Percentiles rank a stretch among this genome's conserved stretches.
Conservation (phyloP, 164 flowering plant genomes). For the Malania oleifera region DNA sequence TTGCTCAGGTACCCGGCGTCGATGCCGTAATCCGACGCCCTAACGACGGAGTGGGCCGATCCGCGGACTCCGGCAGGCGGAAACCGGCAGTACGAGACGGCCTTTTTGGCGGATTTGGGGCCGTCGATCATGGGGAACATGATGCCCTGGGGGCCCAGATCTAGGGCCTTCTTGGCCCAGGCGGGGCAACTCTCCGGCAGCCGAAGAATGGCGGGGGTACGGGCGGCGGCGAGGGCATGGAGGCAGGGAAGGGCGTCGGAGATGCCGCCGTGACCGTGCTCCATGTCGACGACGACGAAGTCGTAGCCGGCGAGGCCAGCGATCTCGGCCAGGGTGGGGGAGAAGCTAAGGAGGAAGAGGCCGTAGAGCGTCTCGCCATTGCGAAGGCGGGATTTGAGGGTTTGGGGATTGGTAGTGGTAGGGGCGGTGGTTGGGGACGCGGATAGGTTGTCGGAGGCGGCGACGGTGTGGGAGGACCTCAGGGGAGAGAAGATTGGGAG, state of each 20-base stretch:
- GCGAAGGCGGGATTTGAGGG: constrained; percentile 71
- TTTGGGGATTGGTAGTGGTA: constrained; percentile 8
- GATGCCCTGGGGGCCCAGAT: constrained; percentile 87
- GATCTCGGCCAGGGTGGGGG: constrained; percentile 86
- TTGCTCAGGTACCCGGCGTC: constrained; percentile 64
- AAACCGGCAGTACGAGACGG: constrained; percentile 75
- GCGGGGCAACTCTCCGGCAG: constrained; percentile 59
- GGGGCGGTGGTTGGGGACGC: constrained; percentile 11
- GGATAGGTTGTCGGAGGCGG: background rate
- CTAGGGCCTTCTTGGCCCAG: constrained; percentile 93
- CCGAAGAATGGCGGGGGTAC: constrained; percentile 66
- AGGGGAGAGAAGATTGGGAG: constrained; percentile 7
- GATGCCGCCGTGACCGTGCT: constrained; percentile 84
- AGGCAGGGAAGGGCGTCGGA: constrained; percentile 65
- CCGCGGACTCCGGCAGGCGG: constrained; percentile 89
- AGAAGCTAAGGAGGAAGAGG: constrained; percentile 75
- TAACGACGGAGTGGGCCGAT: constrained; percentile 72
- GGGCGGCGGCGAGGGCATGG: constrained; percentile 63
- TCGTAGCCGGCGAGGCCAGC: constrained; percentile 86
- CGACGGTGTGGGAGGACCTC: constrained; percentile 13
- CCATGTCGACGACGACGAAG: constrained; percentile 86
- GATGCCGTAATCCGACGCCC: constrained; percentile 77
- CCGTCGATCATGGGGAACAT: constrained; percentile 92
- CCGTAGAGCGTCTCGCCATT: constrained; percentile 81
- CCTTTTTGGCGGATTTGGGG: constrained; percentile 47